Evolutionary conservation across 371 early-diverging fungal species (phyloP), one percentile per base, ranked within the genome.

Genomic region (Zancudomyces culisetae): DNA sequence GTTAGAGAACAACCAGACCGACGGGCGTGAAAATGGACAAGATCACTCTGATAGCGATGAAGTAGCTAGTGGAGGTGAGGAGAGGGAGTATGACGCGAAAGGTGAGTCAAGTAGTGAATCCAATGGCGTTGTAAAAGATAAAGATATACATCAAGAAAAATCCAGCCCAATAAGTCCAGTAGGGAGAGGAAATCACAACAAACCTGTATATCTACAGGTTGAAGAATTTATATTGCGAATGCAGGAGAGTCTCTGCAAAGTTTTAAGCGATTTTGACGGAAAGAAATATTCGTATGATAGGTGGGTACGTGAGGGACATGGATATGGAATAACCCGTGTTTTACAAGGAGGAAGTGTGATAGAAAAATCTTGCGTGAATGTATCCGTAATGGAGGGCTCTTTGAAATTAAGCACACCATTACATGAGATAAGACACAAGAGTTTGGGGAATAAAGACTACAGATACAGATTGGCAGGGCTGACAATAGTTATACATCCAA

Each of bases 321-420:
- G 97, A 10, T 83, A 80, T 55, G 95, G 98, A 20, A 78, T 85
- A 51, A 86, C 93, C 18, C 86, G 86, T 61, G 91, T 94, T 19
- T 60, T 97, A 51, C 85, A 90, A 53, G 83, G 82, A 53, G 95
- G 98, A 51, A 78, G 75, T 50, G 85, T 87, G 4, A 85, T 91
- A 66, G 92, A 91, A 57, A 93, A 95, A 73, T 94, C 93, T 3
- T 95, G 94, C 30, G 93, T 90, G 2, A 83, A 76, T 40, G 79
- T 89, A 22, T 83, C 85, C 22, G 74, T 83, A 10, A 79, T 89
- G 4, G 74, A 83, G 42, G 84, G 88, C 22, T 74, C 76, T 35
- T 66, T 89, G 15, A 76, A 83, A 0, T 86, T 89, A 87, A 64
- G 72, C 29, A 69, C 70, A 18, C 76, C 81, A 15, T 72, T 79